Evolutionary conservation across 2,329 filamentous ascomycete species (phyloP).

Genomic region (Thermomyces lanuginosus): DNA sequence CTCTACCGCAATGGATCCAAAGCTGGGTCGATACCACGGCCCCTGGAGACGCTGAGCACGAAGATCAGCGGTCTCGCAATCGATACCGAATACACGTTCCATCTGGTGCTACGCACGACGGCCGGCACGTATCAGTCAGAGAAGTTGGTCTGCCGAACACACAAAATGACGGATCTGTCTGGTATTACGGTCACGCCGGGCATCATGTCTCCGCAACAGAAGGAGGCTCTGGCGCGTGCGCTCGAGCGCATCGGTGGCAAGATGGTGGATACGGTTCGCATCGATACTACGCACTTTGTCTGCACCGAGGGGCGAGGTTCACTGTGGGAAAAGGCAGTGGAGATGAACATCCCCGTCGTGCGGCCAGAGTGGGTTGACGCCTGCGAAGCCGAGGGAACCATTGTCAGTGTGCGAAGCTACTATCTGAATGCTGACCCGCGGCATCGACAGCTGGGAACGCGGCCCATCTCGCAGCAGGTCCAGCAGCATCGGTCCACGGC

Average conservation of each 20-base stretch:
- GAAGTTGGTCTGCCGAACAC: slow-evolving; percentile 70
- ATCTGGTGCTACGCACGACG: slow-evolving; percentile 76
- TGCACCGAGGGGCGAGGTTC: slow-evolving; percentile 83
- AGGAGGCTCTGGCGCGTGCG: slow-evolving; percentile 56
- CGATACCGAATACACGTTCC: slow-evolving; percentile 90
- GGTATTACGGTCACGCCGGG: slow-evolving; percentile 91
- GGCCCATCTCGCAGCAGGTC: slow-evolving; percentile 17
- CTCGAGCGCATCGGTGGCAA: slow-evolving; percentile 84
- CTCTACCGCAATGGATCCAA: slow-evolving; percentile 94
- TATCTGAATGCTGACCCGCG: slow-evolving; percentile 76
- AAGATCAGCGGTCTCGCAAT: slow-evolving; percentile 96
- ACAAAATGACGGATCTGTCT: slow-evolving; percentile 96
- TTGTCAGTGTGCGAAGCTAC: slow-evolving; percentile 87
- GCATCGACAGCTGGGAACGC: slow-evolving; percentile 34
- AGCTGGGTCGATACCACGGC: slow-evolving; percentile 82
- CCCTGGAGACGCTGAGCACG: slow-evolving; percentile 74
- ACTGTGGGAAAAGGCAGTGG: slow-evolving; percentile 88
- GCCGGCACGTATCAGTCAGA: slow-evolving; percentile 78
- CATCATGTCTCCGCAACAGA: slow-evolving; percentile 55
- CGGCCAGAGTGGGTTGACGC: slow-evolving; percentile 93
- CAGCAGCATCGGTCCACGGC: slow-evolving; percentile 17
- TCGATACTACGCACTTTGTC: slow-evolving; percentile 97
- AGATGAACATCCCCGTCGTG: slow-evolving; percentile 96
- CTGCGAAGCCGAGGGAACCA: slow-evolving; percentile 83
- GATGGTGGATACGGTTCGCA: slow-evolving; percentile 74